Percentiles rank a stretch among this genome's conserved stretches.
Evolutionary conservation across 2,329 filamentous ascomycete genomes (phyloP).

Genomic region (Claviceps lovelessii): DNA sequence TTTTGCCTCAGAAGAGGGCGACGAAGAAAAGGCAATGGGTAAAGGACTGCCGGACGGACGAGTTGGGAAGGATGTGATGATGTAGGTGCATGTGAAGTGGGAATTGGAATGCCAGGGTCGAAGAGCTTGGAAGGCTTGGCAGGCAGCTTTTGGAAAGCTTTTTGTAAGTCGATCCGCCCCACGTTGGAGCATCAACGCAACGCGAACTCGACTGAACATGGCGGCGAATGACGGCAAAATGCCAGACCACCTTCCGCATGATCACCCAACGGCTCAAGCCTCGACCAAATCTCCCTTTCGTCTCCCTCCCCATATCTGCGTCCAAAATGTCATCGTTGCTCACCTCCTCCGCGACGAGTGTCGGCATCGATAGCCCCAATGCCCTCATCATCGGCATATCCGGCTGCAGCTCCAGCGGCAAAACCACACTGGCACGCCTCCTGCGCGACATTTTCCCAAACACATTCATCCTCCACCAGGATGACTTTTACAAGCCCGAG

Average conservation of each 20-base stretch:
- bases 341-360: slow-evolving; percentile 15
- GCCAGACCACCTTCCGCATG: too few relatives aligned
- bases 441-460: slow-evolving; percentile 67
- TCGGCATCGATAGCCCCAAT: slow-evolving; percentile 16
- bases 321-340: too few relatives aligned
- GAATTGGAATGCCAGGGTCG: too few relatives aligned
- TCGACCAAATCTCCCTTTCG: too few relatives aligned
- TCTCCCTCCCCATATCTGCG: too few relatives aligned
- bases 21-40: background rate
- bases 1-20: too few relatives aligned
- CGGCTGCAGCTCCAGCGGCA: slow-evolving; percentile 83
- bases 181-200: background rate
- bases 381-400: slow-evolving; percentile 66
- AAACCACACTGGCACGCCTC: slow-evolving; percentile 81
- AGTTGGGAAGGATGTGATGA: background rate
- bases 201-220: too few relatives aligned
- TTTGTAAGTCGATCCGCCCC: too few relatives aligned
- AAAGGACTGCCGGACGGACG: background rate
- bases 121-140: background rate
- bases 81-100: background rate
- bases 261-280: too few relatives aligned
- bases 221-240: too few relatives aligned
- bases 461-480: slow-evolving; percentile 77
- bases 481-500: slow-evolving; percentile 88
- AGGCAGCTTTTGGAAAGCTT: background rate